Base-by-base conservation (phyloP, 495 filamentous ascomycete genomes). In the Neurospora sp. region DNA sequence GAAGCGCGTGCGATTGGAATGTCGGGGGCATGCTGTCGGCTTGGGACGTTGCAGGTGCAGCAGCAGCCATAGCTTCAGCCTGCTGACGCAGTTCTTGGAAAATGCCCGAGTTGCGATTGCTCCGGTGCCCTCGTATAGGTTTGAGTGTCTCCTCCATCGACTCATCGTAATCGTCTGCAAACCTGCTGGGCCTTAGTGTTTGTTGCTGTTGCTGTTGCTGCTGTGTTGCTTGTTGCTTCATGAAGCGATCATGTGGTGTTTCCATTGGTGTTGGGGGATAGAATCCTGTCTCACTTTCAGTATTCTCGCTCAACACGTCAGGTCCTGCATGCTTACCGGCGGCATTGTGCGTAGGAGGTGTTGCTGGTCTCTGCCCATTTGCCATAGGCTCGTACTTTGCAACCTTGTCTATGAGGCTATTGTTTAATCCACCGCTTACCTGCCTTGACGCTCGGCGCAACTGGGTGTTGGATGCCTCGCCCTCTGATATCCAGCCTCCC, bases 91-190 rank as follows among this genome's bases (percentile, higher is more conserved):
- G 77, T 20, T 85, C 83, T 39, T 84, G 81, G 68, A 86, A 86
- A 45, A 82, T 81, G 16, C 82, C 79, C 61, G 78, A 79, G 69
- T 75, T 77, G 22, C 78, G 77, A 69, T 81, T 81, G 72, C 70
- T 74, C 44, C 69, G 75, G 71, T 74, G 80, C 70, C 72, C 80
- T 74, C 80, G 77, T 10, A 79, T 72, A 4, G 86, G 86, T 78
- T 88, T 88, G 76, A 88, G 82, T 0, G 86, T 88, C 75, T 87
- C 86, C 74, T 88, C 86, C 83, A 87, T 87, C n/a, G 85, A 88
- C 74, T 85, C 85, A 72, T 88, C 86, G 72, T 87, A 87, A 35
- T 76, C 79, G 42, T 85, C 86, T 0, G 82, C 71, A 74, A 88
- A 88, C 41, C 86, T 77, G 74, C 71, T 80, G n/a, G 74, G 80